Conservation (phyloP, 2,329 filamentous ascomycete genomes). For the Penicillium fuscoglaucum region DNA sequence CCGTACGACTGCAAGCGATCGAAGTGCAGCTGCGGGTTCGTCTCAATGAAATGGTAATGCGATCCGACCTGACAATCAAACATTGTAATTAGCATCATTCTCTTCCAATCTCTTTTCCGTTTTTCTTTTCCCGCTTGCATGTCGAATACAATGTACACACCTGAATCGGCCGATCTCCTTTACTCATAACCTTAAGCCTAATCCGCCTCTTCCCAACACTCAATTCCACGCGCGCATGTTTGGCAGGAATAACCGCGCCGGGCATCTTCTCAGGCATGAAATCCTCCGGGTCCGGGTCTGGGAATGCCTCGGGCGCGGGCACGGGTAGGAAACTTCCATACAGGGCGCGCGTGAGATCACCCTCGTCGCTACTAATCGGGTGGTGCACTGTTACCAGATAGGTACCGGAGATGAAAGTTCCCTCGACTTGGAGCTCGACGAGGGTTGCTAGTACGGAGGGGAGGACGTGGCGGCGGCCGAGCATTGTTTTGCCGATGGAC, state of each 20-base stretch:
- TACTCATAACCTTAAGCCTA: conserved; percentile 74
- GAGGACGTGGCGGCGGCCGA: conserved; percentile 86
- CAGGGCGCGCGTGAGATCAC: conserved; percentile 79
- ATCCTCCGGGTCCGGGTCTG: conserved; percentile 61
- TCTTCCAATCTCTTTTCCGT: not conserved
- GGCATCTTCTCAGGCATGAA: conserved; percentile 71
- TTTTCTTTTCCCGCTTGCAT: too few relatives aligned
- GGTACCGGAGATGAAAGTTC: conserved; percentile 85
- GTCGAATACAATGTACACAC: conserved; percentile 45
- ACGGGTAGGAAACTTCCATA: conserved; percentile 90
- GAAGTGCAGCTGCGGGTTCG: conserved; percentile 86
- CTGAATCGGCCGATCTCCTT: conserved; percentile 86
- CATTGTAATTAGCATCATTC: not conserved
- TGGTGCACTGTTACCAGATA: conserved; percentile 94
- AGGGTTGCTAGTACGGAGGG: conserved; percentile 78
- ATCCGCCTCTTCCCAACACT: conserved; percentile 75
- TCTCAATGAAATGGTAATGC: conserved; percentile 95
- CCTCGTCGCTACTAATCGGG: conserved; percentile 81
- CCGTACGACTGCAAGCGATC: conserved; percentile 81
- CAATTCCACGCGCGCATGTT: conserved; percentile 64
- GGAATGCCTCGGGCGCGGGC: conserved; percentile 68
- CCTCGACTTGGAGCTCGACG: conserved; percentile 86
- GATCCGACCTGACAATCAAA: conserved; percentile 66
- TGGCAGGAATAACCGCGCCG: conserved; percentile 74
- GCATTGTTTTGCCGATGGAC: conserved; percentile 85